Percentiles rank a stretch among this genome's conserved stretches.
Conservation (phyloP, 441 rosid species). For the Pelargonium cotyledonis region DNA sequence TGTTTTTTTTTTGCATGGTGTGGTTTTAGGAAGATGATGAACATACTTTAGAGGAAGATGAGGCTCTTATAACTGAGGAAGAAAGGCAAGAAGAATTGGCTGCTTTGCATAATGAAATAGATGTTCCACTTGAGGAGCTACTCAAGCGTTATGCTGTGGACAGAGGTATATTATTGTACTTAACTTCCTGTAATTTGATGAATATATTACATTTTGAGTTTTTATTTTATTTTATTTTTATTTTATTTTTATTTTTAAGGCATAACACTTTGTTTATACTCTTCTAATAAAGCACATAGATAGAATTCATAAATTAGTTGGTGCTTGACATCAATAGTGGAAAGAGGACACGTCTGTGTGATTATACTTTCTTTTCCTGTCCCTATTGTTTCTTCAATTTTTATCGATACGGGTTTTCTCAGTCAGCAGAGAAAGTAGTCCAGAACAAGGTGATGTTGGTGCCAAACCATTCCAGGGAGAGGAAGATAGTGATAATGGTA, state of each 20-base stretch:
- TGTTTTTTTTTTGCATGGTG: conserved; percentile 21
- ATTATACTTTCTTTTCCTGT: background rate
- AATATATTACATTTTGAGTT: background rate
- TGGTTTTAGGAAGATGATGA: conserved; percentile 97
- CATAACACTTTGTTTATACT: background rate
- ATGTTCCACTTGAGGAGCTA: conserved; percentile 85
- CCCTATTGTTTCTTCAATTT: background rate
- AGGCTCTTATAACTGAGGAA: conserved; percentile 70
- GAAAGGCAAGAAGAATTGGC: conserved; percentile 92
- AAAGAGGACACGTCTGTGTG: background rate
- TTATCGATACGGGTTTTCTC: conserved; percentile 7
- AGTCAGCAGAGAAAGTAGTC: conserved; percentile 11
- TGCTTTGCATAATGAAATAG: conserved; percentile 73
- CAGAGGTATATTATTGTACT: conserved; percentile 39
- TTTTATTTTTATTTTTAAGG: background rate
- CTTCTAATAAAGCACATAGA: background rate
- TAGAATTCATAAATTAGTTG: background rate
- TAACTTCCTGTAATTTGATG: conserved; percentile 1
- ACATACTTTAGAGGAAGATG: conserved; percentile 90
- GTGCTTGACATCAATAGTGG: conserved; percentile 1
- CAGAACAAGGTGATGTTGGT: conserved; percentile 3
- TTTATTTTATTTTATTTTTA: no score
- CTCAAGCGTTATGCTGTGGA: conserved; percentile 55
- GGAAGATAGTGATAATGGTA: background rate
- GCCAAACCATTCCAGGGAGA: background rate